Evolutionary conservation across 2,329 filamentous ascomycete species (phyloP).

Genomic region (Lasiodiplodia gonubiensis): DNA sequence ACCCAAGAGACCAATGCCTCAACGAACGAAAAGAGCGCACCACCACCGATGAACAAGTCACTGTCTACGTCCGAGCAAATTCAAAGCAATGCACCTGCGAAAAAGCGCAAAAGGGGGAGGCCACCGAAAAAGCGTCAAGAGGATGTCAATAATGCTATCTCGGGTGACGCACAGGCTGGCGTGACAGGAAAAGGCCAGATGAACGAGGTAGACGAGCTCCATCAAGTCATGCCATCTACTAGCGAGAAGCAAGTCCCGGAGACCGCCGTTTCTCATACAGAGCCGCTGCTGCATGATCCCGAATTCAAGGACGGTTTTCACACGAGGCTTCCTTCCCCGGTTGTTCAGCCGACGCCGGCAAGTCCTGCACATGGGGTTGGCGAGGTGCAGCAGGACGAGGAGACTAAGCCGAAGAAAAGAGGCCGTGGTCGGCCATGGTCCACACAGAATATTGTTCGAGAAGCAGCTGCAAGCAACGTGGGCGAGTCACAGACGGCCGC

Average conservation of each 20-base stretch:
- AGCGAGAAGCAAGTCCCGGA: neutral
- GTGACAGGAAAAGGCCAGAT: neutral
- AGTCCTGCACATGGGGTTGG: slow-evolving; percentile 4
- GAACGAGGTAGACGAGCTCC: neutral
- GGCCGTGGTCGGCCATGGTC: slow-evolving; percentile 41
- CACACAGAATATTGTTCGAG: slow-evolving; percentile 4
- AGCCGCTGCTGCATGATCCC: slow-evolving; percentile 34
- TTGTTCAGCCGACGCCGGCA: slow-evolving; percentile 15
- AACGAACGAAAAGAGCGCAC: neutral
- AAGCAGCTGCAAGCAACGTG: slow-evolving; percentile 1
- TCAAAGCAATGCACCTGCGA: neutral
- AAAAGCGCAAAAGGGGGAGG: slow-evolving; percentile 27
- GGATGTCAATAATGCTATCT: neutral
- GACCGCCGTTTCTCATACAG: neutral
- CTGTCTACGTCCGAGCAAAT: neutral
- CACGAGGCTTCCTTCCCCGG: slow-evolving; percentile 14
- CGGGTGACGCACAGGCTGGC: neutral
- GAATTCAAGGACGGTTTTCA: slow-evolving; percentile 33
- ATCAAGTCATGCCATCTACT: neutral
- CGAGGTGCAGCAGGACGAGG: slow-evolving; percentile 8
- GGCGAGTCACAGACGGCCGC: neutral
- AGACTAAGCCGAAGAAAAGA: slow-evolving; percentile 35
- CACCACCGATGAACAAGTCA: neutral
- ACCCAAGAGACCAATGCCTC: neutral
- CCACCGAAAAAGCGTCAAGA: slow-evolving; percentile 5